phyloP scores from a whole-genome alignment of 1,139 yeast genomes.

The Kurtzmaniella quercitrusa region DNA sequence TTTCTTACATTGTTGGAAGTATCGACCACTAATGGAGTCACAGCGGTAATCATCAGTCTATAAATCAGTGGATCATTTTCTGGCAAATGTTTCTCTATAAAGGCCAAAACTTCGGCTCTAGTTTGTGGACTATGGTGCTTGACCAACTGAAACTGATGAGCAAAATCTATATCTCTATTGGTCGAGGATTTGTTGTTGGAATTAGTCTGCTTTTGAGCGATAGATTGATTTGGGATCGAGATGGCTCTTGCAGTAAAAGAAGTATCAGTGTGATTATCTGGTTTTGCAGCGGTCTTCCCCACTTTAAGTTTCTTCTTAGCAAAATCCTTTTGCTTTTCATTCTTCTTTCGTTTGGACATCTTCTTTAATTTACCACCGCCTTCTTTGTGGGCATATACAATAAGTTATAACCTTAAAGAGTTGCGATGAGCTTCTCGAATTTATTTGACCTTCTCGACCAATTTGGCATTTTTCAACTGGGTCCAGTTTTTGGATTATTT shows the following conservation, averaged over 20 bases:
- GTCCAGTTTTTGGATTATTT: too few relatives aligned
- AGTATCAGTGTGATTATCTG: conserved; percentile 78
- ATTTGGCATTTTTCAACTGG: neutral
- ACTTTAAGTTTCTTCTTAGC: conserved; percentile 79
- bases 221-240: conserved; percentile 55
- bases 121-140: conserved; percentile 76
- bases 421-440: neutral
- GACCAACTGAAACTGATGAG: conserved; percentile 59
- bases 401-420: too few relatives aligned
- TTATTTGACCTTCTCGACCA: neutral
- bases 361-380: too few relatives aligned
- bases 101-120: conserved; percentile 65
- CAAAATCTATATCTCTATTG: conserved; percentile 38
- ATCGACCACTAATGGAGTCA: conserved; percentile 61
- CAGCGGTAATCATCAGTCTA: conserved; percentile 53
- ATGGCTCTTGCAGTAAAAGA: conserved; percentile 76
- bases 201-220: conserved; percentile 18
- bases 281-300: conserved; percentile 73
- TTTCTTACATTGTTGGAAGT: conserved; percentile 60
- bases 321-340: conserved; percentile 71
- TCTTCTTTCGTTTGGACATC: conserved; percentile 58
- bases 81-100: conserved; percentile 45
- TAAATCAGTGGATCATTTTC: conserved; percentile 44
- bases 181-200: neutral
- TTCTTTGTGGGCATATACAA: too few relatives aligned